Base-by-base conservation (phyloP, 78 protist genomes). In the Tieghemostelium lacteum region DNA sequence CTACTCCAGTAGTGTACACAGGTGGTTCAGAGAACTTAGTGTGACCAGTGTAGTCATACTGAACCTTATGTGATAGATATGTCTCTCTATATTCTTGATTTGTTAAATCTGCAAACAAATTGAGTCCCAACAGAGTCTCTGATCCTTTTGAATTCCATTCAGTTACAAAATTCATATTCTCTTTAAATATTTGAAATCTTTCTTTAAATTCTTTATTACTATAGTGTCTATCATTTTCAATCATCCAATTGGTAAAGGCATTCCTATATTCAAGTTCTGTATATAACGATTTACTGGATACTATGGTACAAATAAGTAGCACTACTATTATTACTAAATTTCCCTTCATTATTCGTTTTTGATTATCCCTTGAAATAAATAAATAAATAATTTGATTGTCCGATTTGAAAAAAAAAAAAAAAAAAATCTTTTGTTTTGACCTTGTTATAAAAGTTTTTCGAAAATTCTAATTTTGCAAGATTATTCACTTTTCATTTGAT, bases 141-240 rank as follows among this genome's bases (percentile, higher is more conserved):
- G 61, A 31, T 17, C 64, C 55, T n/a, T 62, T 17, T 1, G 26
- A 0, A 76, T 76, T 76, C 87, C 87, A 76, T 12, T 45, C 50
- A 3, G 62, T 36, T 24, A 76, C 54, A 37, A 16, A 76, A n/a
- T 76, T 74, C 45, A 76, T 40, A 52, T 76, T 76, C 31, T 76
- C 64, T 49, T 76, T 76, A 61, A 76, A 76, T 0, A n/a, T 17
- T 49, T 64, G 36, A 33, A 34, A 76, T 26, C 74, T 26, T 8
- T 14, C 1, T 16, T 10, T 24, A 50, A 76, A 76, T 26, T 76
- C 75, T 20, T 50, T 26, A 50, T 24, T 16, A 1, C 45, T 2
- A 19, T 70, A 70, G 0, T 20, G 5, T 31, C 24, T 42, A 29
- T 40, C 19, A 26, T 70, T 12, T 14, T 20, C 16, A 8, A 37